phyloP scores from a whole-genome alignment of 2,329 filamentous ascomycete genomes.

The Coleophoma crateriformis region DNA sequence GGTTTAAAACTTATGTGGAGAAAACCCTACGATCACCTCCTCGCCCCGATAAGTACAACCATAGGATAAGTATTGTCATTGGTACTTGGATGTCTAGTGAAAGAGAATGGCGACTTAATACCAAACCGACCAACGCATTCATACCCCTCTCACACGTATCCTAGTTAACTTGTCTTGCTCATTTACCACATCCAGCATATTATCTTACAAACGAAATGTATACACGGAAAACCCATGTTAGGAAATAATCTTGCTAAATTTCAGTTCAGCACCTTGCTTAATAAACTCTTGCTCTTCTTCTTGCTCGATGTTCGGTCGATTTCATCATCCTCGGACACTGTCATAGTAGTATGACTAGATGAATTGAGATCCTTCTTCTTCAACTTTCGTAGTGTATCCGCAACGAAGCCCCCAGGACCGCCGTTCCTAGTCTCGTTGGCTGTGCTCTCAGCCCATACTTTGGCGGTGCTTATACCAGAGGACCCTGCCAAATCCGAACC shows the following conservation, averaged over 20 bases:
- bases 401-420: slow-evolving; percentile 12
- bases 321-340: slow-evolving; percentile 6
- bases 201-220: slow-evolving; percentile 11
- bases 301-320: slow-evolving; percentile 12
- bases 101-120: too few species aligned
- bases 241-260: slow-evolving; percentile 3
- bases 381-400: slow-evolving; percentile 13
- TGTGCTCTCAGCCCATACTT: slow-evolving; percentile 2
- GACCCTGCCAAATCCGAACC: slow-evolving; percentile 6
- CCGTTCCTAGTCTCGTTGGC: slow-evolving; percentile 1
- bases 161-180: background rate
- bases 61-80: too few species aligned
- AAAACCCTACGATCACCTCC: too few species aligned
- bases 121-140: too few species aligned
- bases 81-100: too few species aligned
- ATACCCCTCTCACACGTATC: too few species aligned
- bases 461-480: slow-evolving; percentile 7
- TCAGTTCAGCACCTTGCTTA: slow-evolving; percentile 24
- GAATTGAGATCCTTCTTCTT: slow-evolving; percentile 15
- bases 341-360: background rate
- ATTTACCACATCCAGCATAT: background rate
- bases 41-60: too few species aligned
- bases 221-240: background rate
- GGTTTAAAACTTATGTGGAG: too few species aligned
- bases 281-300: slow-evolving; percentile 24